Evolutionary conservation across 805 yeast species (phyloP).

Genomic region (Candida rishiriensis): DNA sequence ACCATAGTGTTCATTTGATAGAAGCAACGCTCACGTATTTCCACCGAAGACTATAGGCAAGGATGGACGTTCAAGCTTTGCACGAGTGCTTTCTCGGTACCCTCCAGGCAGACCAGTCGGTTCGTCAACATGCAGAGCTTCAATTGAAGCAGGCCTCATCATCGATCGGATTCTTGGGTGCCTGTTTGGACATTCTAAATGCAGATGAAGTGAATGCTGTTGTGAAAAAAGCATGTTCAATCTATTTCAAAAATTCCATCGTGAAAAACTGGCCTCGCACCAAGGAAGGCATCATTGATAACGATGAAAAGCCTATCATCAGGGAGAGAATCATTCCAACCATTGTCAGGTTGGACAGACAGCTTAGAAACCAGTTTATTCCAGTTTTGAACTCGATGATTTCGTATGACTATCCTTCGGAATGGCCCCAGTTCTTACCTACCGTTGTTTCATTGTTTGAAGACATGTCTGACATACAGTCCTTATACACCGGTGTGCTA

Average conservation of each 20-base stretch:
- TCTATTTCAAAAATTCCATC: conserved; percentile 78
- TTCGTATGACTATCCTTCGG: conserved; percentile 31
- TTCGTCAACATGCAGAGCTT: conserved; percentile 65
- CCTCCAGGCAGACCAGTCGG: conserved; percentile 56
- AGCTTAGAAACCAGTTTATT: conserved; percentile 41
- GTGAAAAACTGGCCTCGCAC: conserved; percentile 55
- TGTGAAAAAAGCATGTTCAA: conserved; percentile 75
- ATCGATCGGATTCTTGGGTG: conserved; percentile 71
- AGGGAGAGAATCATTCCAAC: conserved; percentile 66
- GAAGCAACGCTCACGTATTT: too few species aligned
- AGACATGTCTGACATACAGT: conserved; percentile 37
- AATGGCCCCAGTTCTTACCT: conserved; percentile 56
- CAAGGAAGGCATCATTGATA: conserved; percentile 38
- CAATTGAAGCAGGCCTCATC: conserved; percentile 55
- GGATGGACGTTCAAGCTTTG: conserved; percentile 67
- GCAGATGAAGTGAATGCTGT: conserved; percentile 48
- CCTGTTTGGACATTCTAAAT: conserved; percentile 71
- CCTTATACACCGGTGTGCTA: conserved; percentile 62
- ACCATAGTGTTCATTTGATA: too few species aligned
- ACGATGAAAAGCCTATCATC: conserved; percentile 71
- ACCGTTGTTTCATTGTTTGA: conserved; percentile 41
- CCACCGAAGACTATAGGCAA: not conserved
- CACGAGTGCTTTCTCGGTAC: conserved; percentile 80
- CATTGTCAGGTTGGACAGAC: conserved; percentile 44
- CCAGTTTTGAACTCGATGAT: conserved; percentile 54